Evolutionary conservation across 768 basidiomycete genomes (phyloP), one percentile per base, ranked within the genome.

Genomic region (Mycena olivaceomarginata): DNA sequence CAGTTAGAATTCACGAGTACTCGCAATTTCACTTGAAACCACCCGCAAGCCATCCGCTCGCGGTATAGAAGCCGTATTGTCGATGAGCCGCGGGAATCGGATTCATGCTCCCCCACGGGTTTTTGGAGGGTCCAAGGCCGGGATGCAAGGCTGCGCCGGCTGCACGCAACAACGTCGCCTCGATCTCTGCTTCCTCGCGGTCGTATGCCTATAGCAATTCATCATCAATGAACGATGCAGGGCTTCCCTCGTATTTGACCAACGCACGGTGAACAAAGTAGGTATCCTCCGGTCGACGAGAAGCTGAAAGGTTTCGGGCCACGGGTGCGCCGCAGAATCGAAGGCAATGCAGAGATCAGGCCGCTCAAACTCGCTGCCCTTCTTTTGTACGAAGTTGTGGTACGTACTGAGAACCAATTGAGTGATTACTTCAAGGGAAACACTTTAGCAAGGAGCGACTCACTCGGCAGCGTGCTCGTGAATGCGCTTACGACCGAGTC

Each of bases 21-120:
- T 31, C 31, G 31, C 31, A 31, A 31, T 31, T 31, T 74, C 39
- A 64, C 51, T 76, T 51, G 80, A 87, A 87, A 2, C 84, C 86
- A 18, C 86, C 85, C 4, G 85, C 81, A n/a, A 87, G 74, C 87
- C 87, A 87, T 0, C 83, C 84, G 70, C 85, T 87, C 20, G 75
- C 78, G 6, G 84, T 78, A 77, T 87, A 86, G 70, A 85, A 88
- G 0, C 86, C 86, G n/a, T n/a, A n/a, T n/a, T n/a, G 79, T 51
- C 74, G 82, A 37, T 76, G 82, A 0, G 86, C 84, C 74, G 70
- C 79, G 2, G 79, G 66, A 7, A 22, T 63, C 9, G 66, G 12
- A 4, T 67, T 37, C 1, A 59, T 37, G 71, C 79, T 80, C 9
- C 81, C 81, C 81, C n/a, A n/a, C n/a, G n/a, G 81, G 79, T 41